Percentiles rank a stretch among this genome's conserved stretches.
Evolutionary conservation across 805 yeast genomes (phyloP).

Genomic region (Candida verbasci): DNA sequence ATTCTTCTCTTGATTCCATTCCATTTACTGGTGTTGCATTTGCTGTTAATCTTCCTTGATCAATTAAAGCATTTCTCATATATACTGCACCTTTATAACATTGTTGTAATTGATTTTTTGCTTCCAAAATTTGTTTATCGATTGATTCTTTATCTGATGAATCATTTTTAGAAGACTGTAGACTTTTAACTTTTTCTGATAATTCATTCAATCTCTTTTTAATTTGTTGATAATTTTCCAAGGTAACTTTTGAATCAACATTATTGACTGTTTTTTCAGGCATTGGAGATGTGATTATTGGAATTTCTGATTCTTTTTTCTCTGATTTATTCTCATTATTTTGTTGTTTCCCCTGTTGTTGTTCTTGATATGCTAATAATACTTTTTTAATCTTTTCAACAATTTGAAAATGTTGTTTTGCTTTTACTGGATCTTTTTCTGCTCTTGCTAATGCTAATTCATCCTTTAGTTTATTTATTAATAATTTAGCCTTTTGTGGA

Average conservation of each 20-base stretch:
- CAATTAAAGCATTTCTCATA: slow-evolving; percentile 38
- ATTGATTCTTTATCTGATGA: slow-evolving; percentile 28
- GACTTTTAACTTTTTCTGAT: slow-evolving; percentile 39
- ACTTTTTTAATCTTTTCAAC: slow-evolving; percentile 63
- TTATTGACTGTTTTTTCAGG: slow-evolving; percentile 7
- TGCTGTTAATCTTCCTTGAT: slow-evolving; percentile 20
- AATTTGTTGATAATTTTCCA: slow-evolving; percentile 40
- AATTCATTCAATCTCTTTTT: slow-evolving; percentile 43
- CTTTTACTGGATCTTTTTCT: slow-evolving; percentile 53
- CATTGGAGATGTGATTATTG: slow-evolving; percentile 7
- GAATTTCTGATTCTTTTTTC: neutral
- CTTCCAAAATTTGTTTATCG: slow-evolving; percentile 9
- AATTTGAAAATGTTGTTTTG: slow-evolving; percentile 56
- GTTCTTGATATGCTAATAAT: slow-evolving; percentile 50
- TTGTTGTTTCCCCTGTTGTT: slow-evolving; percentile 27
- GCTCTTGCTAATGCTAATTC: slow-evolving; percentile 61
- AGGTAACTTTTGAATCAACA: slow-evolving; percentile 22
- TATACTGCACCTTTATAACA: slow-evolving; percentile 48
- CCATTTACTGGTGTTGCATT: slow-evolving; percentile 10
- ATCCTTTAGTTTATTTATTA: slow-evolving; percentile 54
- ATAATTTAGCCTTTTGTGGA: slow-evolving; percentile 52
- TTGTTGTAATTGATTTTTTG: slow-evolving; percentile 42
- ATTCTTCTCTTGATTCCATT: neutral
- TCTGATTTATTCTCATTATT: neutral
- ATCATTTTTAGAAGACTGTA: slow-evolving; percentile 42